Conservation (phyloP, 75 land plant genomes). For the Ceratopteris richardii region DNA sequence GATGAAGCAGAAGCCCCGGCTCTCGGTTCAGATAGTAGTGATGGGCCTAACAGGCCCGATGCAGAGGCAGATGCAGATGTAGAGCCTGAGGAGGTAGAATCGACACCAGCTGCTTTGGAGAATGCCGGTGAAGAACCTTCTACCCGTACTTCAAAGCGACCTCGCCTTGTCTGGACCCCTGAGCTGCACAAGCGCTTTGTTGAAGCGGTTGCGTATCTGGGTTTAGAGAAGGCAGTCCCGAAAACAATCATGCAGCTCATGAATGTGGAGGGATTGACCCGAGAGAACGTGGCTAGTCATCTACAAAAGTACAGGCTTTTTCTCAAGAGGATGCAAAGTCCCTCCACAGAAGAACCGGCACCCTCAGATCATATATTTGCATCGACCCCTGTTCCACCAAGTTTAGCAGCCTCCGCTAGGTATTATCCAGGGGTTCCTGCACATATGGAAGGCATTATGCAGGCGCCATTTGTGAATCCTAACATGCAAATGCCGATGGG, state of each 20-base stretch:
- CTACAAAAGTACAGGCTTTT: slow-evolving; percentile 39
- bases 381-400: slow-evolving; percentile 15
- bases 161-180: slow-evolving; percentile 44
- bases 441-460: no score
- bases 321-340: slow-evolving; percentile 31
- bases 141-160: slow-evolving; percentile 31
- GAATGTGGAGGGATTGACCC: slow-evolving; percentile 41
- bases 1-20: not conserved
- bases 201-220: slow-evolving; percentile 40
- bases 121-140: slow-evolving; percentile 21
- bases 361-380: slow-evolving; percentile 11
- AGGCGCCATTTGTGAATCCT: no score
- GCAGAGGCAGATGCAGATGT: not conserved
- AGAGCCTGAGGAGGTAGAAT: slow-evolving; percentile 9
- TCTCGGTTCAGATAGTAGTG: not conserved
- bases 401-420: slow-evolving; percentile 7
- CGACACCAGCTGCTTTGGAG: not conserved
- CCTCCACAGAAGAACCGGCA: slow-evolving; percentile 1
- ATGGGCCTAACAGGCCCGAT: no score
- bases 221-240: slow-evolving; percentile 39
- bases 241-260: slow-evolving; percentile 53
- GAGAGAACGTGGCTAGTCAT: slow-evolving; percentile 45
- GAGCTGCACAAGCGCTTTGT: slow-evolving; percentile 44
- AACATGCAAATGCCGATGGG: no score
- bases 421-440: no score